phyloP scores from a whole-genome alignment of 306 rosid species.

The Lagenaria siceraria region DNA sequence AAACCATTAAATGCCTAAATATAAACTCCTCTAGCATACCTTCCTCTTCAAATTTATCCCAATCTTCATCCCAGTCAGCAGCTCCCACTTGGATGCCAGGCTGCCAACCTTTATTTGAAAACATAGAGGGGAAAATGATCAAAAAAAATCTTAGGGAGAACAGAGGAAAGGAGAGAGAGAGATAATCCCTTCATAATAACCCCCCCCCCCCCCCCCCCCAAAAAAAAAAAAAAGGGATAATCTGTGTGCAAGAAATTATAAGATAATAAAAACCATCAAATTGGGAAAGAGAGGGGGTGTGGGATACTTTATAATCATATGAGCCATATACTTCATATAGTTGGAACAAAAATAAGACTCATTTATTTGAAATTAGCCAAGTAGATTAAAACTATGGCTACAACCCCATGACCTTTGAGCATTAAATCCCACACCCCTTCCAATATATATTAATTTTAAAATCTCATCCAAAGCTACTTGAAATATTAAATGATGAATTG shows the following conservation, averaged over 20 bases:
- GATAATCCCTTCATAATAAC: neutral
- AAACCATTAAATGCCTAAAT: neutral
- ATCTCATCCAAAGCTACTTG: neutral
- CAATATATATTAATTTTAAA: neutral
- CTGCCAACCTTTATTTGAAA: slow-evolving; percentile 72
- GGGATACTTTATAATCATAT: neutral
- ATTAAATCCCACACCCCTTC: neutral
- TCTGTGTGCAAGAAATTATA: neutral
- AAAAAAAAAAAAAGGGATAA: neutral
- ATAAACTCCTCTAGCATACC: slow-evolving; percentile 34
- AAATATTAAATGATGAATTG: neutral
- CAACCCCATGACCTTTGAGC: neutral
- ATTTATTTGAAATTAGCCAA: neutral
- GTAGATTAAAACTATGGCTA: neutral
- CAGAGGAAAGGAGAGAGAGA: neutral
- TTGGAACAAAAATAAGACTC: neutral
- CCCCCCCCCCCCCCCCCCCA: no score
- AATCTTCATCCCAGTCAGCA: slow-evolving; percentile 96
- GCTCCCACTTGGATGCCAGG: slow-evolving; percentile 78
- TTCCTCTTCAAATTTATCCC: slow-evolving; percentile 94
- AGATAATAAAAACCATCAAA: neutral
- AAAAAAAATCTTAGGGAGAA: slow-evolving; percentile 7
- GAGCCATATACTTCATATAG: neutral
- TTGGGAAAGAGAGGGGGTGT: neutral
- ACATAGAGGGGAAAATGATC: neutral